phyloP scores from a whole-genome alignment of 108 stramenopile genomes.

The Aurantiochytrium sp. region DNA sequence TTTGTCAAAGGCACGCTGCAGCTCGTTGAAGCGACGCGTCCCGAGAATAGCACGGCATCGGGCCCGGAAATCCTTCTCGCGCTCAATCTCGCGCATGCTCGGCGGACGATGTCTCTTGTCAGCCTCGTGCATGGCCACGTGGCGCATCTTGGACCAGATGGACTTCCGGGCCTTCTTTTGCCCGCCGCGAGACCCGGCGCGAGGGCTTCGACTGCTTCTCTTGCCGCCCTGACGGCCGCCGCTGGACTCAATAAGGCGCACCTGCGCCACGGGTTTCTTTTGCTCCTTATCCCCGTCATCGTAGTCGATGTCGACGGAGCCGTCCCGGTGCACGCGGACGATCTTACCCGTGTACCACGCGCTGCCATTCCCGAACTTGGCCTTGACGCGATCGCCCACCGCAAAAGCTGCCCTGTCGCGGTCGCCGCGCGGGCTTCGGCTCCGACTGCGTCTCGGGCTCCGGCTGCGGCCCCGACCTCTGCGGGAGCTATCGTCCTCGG shows the following conservation, averaged over 20 bases:
- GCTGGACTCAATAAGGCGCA: not conserved
- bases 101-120: not conserved
- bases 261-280: not conserved
- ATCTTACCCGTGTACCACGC: not conserved
- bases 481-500: not conserved
- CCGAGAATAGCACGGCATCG: not conserved
- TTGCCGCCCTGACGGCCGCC: too few species aligned
- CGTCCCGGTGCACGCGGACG: not conserved
- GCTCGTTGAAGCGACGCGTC: not conserved
- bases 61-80: not conserved
- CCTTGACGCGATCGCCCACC: not conserved
- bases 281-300: constrained; percentile 24
- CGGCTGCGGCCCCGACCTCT: not conserved
- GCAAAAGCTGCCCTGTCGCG: not conserved
- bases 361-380: not conserved
- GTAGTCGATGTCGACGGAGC: not conserved
- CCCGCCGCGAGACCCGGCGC: not conserved
- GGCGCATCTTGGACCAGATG: constrained; percentile 16
- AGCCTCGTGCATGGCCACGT: not conserved
- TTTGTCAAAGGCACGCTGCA: constrained; percentile 14
- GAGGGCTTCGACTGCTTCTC: not conserved
- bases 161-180: not conserved
- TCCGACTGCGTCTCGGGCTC: not conserved
- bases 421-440: not conserved
- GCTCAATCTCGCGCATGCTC: not conserved